Evolutionary conservation across 106 monocot species (phyloP), one percentile per base, ranked within the genome.

Genomic region (Dioscorea dumetorum): DNA sequence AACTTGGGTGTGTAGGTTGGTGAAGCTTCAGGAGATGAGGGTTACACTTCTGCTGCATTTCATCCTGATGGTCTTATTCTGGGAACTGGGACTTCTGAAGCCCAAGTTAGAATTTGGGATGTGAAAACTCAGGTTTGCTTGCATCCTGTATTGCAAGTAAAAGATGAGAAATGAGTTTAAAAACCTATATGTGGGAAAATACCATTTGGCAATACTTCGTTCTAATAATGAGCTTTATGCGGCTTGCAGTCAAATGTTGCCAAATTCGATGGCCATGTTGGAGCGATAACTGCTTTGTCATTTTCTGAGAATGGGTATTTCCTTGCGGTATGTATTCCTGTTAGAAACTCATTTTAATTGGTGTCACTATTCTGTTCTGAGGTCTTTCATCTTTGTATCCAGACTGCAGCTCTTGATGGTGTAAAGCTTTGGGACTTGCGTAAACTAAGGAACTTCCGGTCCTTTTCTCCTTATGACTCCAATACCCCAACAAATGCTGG

Each of bases 301-400:
- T 97, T 97, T 76, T 97, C 97, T 61, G 97, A 97, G 78, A 97
- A 97, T 73, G 97, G 97, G 50, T 97, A 92, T 72, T 97, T 92
- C 57, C 87, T 97, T 72, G 97, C 97, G 82, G 97, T 97, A 89
- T 58, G 82, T 68, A 10, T 58, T 67, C 58, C n/a, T 73, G 53
- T n/a, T 20, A 16, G 57, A 20, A 17, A 12, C 20, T 18, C 12
- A 50, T 3, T 14, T 56, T 13, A 60, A 33, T 2, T 41, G 70
- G 8, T 64, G 41, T 22, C 13, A 28, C 6, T 73, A 2, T 22
- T 19, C 22, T 24, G n/a, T 48, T 48, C 33, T 67, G 23, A 67
- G 28, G 19, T 61, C 13, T 17, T 84, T 0, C n/a, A 65, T 48
- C 32, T 22, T 32, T 18, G 33, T 76, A 20, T n/a, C 19, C 82